Conservation (phyloP, 106 monocot species). For the Acanthochlamys bracteata region DNA sequence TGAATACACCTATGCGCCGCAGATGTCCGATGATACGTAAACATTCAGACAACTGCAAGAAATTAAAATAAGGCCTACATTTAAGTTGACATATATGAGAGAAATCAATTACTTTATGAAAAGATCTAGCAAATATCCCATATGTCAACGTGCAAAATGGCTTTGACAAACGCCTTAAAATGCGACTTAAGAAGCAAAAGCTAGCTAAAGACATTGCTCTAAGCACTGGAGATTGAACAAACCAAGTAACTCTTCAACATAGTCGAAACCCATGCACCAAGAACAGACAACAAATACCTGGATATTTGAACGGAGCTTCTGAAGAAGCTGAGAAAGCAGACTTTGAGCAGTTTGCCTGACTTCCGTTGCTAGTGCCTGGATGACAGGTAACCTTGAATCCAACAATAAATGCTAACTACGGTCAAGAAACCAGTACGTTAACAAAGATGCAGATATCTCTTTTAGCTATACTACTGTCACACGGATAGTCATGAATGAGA, state of each 20-base stretch:
- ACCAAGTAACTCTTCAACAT: too few relatives aligned
- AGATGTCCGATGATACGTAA: slow-evolving; percentile 93
- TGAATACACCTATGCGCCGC: slow-evolving; percentile 81
- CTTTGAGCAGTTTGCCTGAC: slow-evolving; percentile 84
- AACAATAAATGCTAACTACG: slow-evolving; percentile 35
- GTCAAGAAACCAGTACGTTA: slow-evolving; percentile 17
- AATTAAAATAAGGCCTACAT: slow-evolving; percentile 13
- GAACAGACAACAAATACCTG: slow-evolving; percentile 36
- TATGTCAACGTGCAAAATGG: too few relatives aligned
- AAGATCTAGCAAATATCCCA: too few relatives aligned
- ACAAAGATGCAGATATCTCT: not conserved
- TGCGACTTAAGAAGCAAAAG: too few relatives aligned
- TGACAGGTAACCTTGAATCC: slow-evolving; percentile 83
- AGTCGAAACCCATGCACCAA: too few relatives aligned
- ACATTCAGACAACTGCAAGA: slow-evolving; percentile 85
- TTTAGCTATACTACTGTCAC: not conserved
- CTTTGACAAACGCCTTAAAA: too few relatives aligned
- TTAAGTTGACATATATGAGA: too few relatives aligned
- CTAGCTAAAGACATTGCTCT: too few relatives aligned
- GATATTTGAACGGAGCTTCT: slow-evolving; percentile 91
- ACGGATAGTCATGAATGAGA: not conserved
- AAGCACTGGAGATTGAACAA: too few relatives aligned
- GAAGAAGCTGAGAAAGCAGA: slow-evolving; percentile 90
- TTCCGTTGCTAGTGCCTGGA: slow-evolving; percentile 83
- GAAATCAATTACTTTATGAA: too few relatives aligned